Base-by-base conservation (phyloP, 331 rosid species). In the Acacia concinna region DNA sequence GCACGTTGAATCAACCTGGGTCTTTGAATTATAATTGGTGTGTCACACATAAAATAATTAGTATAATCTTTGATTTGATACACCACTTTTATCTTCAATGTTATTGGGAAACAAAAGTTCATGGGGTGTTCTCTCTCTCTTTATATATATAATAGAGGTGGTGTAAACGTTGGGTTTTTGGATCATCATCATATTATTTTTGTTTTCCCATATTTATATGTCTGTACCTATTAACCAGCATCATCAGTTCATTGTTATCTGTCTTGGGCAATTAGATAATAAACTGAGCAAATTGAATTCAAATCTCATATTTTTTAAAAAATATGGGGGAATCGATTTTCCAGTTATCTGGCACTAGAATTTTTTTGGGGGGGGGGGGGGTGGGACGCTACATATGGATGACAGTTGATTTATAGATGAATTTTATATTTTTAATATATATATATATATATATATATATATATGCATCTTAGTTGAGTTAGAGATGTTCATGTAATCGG, bases 1-100 rank as follows among this genome's bases (percentile, higher is more conserved):
- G 77, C 82, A 85, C 56, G 6, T 79, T 59, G 68, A 60, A 78
- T 70, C 83, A 65, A 78, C 43, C 81, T 74, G 76, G 41, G 65
- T 81, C 81, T 35, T 60, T 54, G 65, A 68, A 68, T 71, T 71
- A n/a, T n/a, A 38, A 60, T 4, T 73, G 71, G 66, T 68, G 74
- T 56, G 11, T 23, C 60, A 52, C 27, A 3, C 23, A 49, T 49
- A 49, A 49, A 47, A 49, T 49, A 49, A 31, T 15, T 17, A 54
- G 23, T 47, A 28, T 43, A 40, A 38, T 31, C 78, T 64, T 21
- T 56, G 17, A 56, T 56, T 43, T 79, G 46, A 41, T 43, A 46
- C 44, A n/a, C 2, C 3, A 74, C 41, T 43, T 17, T 79, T 34
- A 46, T 21, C 25, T 79, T 59, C n/a, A 73, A 79, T 71, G 32